Base-by-base conservation (phyloP, 2,329 filamentous ascomycete genomes). In the Colletotrichum nymphaeae region DNA sequence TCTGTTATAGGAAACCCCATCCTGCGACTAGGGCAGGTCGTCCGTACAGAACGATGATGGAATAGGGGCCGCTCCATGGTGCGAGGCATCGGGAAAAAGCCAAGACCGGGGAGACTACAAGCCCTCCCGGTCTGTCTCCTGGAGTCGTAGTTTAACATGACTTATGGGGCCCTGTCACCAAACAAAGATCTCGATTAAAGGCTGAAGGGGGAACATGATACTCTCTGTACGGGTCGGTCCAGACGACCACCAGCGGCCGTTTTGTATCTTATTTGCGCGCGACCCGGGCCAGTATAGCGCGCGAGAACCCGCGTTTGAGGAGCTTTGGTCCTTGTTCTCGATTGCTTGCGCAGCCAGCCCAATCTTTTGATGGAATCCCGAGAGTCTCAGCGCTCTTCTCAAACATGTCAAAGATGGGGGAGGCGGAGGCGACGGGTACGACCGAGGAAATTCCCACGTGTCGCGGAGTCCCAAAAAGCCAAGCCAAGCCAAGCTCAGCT, bases 21-120 rank as follows among this genome's bases (percentile, higher is more conserved):
- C 9, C 19, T 28, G 32, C 57, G 16, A n/a, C 53, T 22, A 9
- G 32, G 32, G 32, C 26, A 35, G 19, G 19, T 7, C 37, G 42
- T 49, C 42, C 16, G 19, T 22, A 4, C 8, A 49, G 7, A 22
- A 49, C 1, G 19, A 49, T 42, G 37, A 22, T 49, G 19, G 28
- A 32, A 26, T 46, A 26, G 70, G 53, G 52, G n/a, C 53, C 19
- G 37, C n/a, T 14, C 6, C 37, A 19, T 55, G 19, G 12, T 12
- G 46, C 32, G n/a, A 42, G 16, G 26, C 32, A 12, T 59, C 59
- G 16, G 26, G n/a, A 35, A 24, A 49, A 14, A 70, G 63, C 68
- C 56, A 67, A 63, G 64, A 67, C 57, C 24, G 46, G 69, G 57
- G 35, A 56, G 62, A 59, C 35, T 52, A 68, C 69, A 68, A 19